phyloP scores from a whole-genome alignment of 768 basidiomycete species.

The Psilocybe cyanescens region DNA sequence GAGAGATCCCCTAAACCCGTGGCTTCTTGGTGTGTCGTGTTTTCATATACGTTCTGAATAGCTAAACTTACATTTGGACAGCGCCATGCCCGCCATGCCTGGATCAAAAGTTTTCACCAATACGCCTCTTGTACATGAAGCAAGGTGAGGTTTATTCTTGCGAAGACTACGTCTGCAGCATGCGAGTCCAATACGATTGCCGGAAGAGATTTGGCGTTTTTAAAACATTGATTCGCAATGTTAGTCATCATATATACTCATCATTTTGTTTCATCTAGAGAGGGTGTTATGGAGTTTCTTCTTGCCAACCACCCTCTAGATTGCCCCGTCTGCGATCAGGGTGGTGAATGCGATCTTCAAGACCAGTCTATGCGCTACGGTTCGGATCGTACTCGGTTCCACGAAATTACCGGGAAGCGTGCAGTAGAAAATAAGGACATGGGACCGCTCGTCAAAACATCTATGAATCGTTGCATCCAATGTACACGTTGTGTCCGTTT shows the following conservation, averaged over 20 bases:
- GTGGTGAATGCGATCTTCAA: constrained; percentile 98
- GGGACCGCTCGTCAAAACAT: constrained; percentile 97
- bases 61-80: constrained; percentile 29
- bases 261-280: constrained; percentile 46
- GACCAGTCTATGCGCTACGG: constrained; percentile 99
- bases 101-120: constrained; percentile 93
- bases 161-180: too few relatives aligned
- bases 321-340: constrained; percentile 98
- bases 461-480: constrained; percentile 99
- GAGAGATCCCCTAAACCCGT: constrained; percentile 94
- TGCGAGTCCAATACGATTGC: too few relatives aligned
- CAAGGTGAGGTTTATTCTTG: constrained; percentile 50
- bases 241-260: neutral
- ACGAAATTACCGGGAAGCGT: constrained; percentile 97
- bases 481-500: constrained; percentile 99
- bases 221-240: too few relatives aligned
- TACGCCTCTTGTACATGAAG: constrained; percentile 88
- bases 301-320: constrained; percentile 98
- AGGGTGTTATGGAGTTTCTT: constrained; percentile 99
- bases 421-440: constrained; percentile 98
- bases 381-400: constrained; percentile 96
- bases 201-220: too few relatives aligned
- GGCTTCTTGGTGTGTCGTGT: constrained; percentile 76
- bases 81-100: constrained; percentile 98
- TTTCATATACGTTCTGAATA: neutral